These are phyloP conservation scores for Roridomyces roridus DNA, from an alignment of 768 basidiomycete species.

Conservation along the genomic window DNA sequence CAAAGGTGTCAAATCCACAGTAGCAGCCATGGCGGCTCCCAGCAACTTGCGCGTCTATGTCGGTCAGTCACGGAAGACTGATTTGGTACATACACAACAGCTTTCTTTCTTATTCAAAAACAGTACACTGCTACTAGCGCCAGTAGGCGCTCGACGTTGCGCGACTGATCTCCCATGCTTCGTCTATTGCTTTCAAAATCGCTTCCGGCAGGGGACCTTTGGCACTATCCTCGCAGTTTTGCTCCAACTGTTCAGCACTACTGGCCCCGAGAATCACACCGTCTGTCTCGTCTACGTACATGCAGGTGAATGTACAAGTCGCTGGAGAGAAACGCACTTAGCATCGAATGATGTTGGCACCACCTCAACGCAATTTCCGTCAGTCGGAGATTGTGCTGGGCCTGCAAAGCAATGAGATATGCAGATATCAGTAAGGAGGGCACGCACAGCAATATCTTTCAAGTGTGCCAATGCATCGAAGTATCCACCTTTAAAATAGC, in stretches of 20 bases:
- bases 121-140: constrained; percentile 38
- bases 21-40: constrained; percentile 5
- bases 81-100: constrained; percentile 1
- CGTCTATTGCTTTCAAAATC: constrained; percentile 55
- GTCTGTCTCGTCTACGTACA: constrained; percentile 33
- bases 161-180: constrained; percentile 48
- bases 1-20: constrained; percentile 39
- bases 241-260: constrained; percentile 48
- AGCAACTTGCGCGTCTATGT: neutral
- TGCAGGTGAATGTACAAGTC: no score
- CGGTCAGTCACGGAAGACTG: neutral
- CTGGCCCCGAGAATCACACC: constrained; percentile 58
- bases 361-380: constrained; percentile 59
- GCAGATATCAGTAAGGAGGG: neutral
- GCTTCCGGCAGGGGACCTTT: constrained; percentile 62
- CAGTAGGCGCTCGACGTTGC: constrained; percentile 43
- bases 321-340: constrained; percentile 26
- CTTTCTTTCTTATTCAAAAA: neutral
- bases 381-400: constrained; percentile 47
- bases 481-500: constrained; percentile 50
- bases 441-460: constrained; percentile 45
- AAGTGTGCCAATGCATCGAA: constrained; percentile 49
- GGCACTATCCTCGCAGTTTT: constrained; percentile 51
- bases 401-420: constrained; percentile 29
- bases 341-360: constrained; percentile 55